Conservation (phyloP, 2,329 filamentous ascomycete genomes). For the Cladobotryum mycophilum region DNA sequence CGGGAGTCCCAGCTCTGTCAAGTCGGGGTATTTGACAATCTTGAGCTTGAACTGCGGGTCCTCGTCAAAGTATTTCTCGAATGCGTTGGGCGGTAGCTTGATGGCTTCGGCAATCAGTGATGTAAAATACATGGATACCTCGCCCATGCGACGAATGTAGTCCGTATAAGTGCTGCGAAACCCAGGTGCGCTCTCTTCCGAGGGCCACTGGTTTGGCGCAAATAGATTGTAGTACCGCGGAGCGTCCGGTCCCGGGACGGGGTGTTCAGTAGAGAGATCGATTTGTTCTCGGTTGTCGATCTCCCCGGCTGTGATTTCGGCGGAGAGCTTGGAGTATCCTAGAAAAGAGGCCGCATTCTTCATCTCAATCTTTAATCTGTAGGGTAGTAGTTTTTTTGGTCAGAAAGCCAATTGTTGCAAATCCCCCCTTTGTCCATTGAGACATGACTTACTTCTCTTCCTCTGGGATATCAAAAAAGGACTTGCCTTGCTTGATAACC, state of each 20-base stretch:
- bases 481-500: constrained; percentile 61
- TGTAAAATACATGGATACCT: constrained; percentile 67
- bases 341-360: constrained; percentile 67
- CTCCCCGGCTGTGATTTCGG: constrained; percentile 66
- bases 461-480: constrained; percentile 69
- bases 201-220: constrained; percentile 77
- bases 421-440: not conserved
- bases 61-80: constrained; percentile 72
- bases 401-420: not conserved
- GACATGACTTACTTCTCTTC: constrained; percentile 60
- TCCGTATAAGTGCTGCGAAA: constrained; percentile 66
- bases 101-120: constrained; percentile 81
- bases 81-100: constrained; percentile 60
- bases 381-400: constrained; percentile 2
- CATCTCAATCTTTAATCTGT: constrained; percentile 62
- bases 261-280: constrained; percentile 75
- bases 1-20: constrained; percentile 47
- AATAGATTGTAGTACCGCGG: constrained; percentile 71
- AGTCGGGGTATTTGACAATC: constrained; percentile 79
- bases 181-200: constrained; percentile 51
- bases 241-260: constrained; percentile 52
- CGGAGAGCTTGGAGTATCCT: constrained; percentile 59
- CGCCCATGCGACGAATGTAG: constrained; percentile 71
- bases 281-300: constrained; percentile 82
- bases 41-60: constrained; percentile 80